Percentiles rank a stretch among this genome's conserved stretches.
Evolutionary conservation across 306 rosid species (phyloP).

Genomic region (Phaseolus lunatus): DNA sequence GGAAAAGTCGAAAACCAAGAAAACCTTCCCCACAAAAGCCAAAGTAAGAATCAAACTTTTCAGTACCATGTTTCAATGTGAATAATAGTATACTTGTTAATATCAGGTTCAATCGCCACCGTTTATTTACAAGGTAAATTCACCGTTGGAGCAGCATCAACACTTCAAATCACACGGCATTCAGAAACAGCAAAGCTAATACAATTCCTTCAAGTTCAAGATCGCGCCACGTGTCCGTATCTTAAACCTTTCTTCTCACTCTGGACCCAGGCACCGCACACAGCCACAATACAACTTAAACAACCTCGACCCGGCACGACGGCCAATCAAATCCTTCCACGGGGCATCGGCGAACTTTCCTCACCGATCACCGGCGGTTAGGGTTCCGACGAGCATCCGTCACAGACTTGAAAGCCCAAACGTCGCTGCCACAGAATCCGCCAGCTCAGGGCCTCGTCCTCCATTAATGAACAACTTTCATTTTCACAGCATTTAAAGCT

Average conservation of each 20-base stretch:
- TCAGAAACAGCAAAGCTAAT: background rate
- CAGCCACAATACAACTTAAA: background rate
- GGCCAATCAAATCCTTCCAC: slow-evolving; percentile 34
- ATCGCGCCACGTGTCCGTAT: slow-evolving; percentile 44
- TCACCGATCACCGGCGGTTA: slow-evolving; percentile 39
- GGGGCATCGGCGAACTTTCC: slow-evolving; percentile 4
- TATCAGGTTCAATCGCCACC: background rate
- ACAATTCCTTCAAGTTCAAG: background rate
- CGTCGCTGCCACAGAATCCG: background rate
- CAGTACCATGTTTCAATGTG: background rate
- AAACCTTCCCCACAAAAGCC: slow-evolving; percentile 35
- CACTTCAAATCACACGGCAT: background rate
- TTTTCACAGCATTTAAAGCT: slow-evolving; percentile 29
- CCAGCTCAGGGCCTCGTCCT: slow-evolving; percentile 35
- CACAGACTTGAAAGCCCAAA: background rate
- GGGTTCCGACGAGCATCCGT: slow-evolving; percentile 31
- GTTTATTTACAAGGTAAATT: background rate
- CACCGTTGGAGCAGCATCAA: background rate
- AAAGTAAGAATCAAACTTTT: background rate
- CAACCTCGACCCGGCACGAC: background rate
- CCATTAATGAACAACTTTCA: slow-evolving; percentile 3
- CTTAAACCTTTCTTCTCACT: background rate
- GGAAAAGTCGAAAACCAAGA: background rate
- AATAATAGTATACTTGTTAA: background rate
- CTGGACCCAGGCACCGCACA: slow-evolving; percentile 13